Base-by-base conservation (phyloP, 352 stramenopile species). In the Thalassiosira pacifica region DNA sequence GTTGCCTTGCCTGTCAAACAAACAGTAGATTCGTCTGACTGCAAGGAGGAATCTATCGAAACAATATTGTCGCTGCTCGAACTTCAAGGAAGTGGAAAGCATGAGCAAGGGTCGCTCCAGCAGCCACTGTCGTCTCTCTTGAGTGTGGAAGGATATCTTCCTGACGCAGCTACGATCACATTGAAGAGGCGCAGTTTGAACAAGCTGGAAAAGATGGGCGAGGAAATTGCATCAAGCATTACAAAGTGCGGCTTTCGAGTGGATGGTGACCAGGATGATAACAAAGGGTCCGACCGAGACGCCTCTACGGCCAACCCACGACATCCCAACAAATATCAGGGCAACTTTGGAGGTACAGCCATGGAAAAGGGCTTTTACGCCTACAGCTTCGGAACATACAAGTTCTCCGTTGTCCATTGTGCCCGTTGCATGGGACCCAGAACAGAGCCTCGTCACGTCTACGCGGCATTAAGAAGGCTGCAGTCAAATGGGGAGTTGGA, bases 11-110 rank as follows among this genome's bases (percentile, higher is more conserved):
- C 87, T 18, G 52, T 94, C 26, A 37, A 82, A n/a, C 31, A 80
- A 32, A 79, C 71, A 10, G 83, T 93, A 0, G 52, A 83, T 31
- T 64, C 67, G 29, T 90, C 80, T 22, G 92, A 94, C 55, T 92
- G 88, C 70, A 95, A 94, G 81, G 73, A 88, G 40, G 92, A 94
- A 82, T 94, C 85, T 24, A 89, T 95, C 18, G 89, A 95, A 61
- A 95, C 92, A 52, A 85, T 95, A 22, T 31, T 94, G 0, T 93
- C 89, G 0, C 73, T 95, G 22, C 64, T 94, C 55, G 92, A 95
- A 85, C 34, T 42, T 42, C 34, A 42, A 42, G 34, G 34, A 42
- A 10, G 34, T 10, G 34, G 10, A 42, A 4, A 42, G 10, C 34
- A 42, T 42, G 34, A 10, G 34, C 34, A 42, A 42, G 4, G 4